Base-by-base conservation (phyloP, 2,329 filamentous ascomycete species). In the Ophiocordyceps sinensis region DNA sequence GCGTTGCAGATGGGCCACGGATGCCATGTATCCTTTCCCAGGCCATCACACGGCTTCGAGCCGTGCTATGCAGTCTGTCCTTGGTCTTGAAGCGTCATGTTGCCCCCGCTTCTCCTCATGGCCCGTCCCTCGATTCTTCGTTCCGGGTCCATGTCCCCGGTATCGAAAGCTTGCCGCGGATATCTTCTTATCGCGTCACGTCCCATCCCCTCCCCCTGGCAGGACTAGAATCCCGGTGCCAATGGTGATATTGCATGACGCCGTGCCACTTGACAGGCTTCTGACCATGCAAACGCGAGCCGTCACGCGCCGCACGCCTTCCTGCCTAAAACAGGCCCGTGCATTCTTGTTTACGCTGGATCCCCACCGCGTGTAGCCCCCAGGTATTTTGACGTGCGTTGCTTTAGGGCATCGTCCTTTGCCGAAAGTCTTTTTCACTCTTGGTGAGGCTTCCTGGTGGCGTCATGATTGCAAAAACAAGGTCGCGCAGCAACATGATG, bases 261-360 rank as follows among this genome's bases (percentile, higher is more conserved):
- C 40, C 29, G 23, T 21, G 7, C 17, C 13, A 38, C 40, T 41
- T 36, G 41, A 30, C 46, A 45, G 38, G 42, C 43, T 43, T 46
- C 43, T 44, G 39, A 40, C 39, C 41, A 43, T 26, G 29, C n/a
- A 19, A 23, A 38, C 29, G 8, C n/a, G 15, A 36, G 28, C 15
- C 26, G 19, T 40, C 15, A 14, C 9, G 34, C 32, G 28, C 28
- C 21, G 32, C 15, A 30, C 39, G 28, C 13, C 29, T 13, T 32
- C 19, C 35, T 32, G 3, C 40, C 21, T 17, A 21, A 32, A 23
- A 9, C 11, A 15, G n/a, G n/a, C 40, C 29, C 29, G 28, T 35
- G 40, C 36, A 41, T 28, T 29, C 15, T 13, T 28, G n/a, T 35
- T 19, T 19, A 21, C 28, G 17, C 21, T 19, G 26, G 9, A 38